Percentiles rank a stretch among this genome's conserved stretches.
These are phyloP conservation scores for Penicillium sp. DNA, from an alignment of 2,329 filamentous ascomycete genomes.

Conservation along the genomic window DNA sequence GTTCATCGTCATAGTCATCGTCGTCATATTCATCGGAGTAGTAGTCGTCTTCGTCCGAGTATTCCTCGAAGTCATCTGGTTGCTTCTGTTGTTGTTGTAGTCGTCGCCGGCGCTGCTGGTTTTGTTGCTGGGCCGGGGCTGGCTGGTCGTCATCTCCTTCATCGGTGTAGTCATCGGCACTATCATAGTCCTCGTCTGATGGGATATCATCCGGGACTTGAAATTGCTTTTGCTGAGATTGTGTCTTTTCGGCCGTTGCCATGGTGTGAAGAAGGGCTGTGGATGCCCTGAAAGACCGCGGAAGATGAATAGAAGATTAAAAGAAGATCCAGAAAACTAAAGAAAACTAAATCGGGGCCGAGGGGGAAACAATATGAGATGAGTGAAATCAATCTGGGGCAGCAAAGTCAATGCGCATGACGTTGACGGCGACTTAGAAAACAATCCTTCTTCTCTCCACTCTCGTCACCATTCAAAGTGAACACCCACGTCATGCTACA, in stretches of 20 bases:
- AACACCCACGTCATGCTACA: too few relatives aligned
- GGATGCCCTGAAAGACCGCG: too few relatives aligned
- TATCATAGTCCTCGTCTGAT: slow-evolving; percentile 27
- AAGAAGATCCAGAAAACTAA: slow-evolving; percentile 4
- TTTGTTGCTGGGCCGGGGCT: slow-evolving; percentile 12
- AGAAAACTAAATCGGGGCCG: slow-evolving; percentile 4
- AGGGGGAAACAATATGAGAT: slow-evolving; percentile 16
- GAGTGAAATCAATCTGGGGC: not conserved
- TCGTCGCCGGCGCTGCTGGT: slow-evolving; percentile 15
- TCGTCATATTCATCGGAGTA: slow-evolving; percentile 31
- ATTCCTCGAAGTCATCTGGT: slow-evolving; percentile 25
- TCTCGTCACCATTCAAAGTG: too few relatives aligned
- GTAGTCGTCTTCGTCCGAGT: slow-evolving; percentile 30
- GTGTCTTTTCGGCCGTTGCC: slow-evolving; percentile 29
- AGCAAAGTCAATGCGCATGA: slow-evolving; percentile 16
- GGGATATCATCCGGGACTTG: slow-evolving; percentile 24
- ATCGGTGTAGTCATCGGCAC: slow-evolving; percentile 27
- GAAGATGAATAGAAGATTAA: not conserved
- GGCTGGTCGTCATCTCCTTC: slow-evolving; percentile 19
- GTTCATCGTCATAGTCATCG: slow-evolving; percentile 24
- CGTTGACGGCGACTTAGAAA: slow-evolving; percentile 17
- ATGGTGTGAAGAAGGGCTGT: slow-evolving; percentile 18
- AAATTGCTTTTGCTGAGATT: slow-evolving; percentile 23
- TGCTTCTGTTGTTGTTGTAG: slow-evolving; percentile 13
- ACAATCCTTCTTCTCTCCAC: too few relatives aligned